These are phyloP conservation scores for Ottelia alismoides DNA, from an alignment of 106 monocot species.

Conservation along the genomic window DNA sequence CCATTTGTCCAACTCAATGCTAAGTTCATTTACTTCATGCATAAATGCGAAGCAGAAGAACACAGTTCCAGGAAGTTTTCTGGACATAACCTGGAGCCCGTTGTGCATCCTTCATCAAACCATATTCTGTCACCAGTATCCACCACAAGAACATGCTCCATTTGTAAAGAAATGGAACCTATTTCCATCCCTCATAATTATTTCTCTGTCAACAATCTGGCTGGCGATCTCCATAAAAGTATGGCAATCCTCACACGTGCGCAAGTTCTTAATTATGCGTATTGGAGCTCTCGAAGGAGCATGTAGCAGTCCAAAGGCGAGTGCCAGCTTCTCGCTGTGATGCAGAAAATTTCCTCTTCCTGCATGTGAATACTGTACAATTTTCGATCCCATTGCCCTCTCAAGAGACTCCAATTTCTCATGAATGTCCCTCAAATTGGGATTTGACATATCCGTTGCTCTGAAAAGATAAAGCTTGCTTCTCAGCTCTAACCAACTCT, in stretches of 20 bases:
- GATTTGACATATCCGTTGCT: conserved; percentile 7
- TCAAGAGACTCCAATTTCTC: conserved; percentile 10
- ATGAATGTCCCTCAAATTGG: conserved; percentile 5
- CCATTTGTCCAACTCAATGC: too few relatives aligned
- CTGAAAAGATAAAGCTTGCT: conserved; percentile 11
- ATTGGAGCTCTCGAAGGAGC: conserved; percentile 7
- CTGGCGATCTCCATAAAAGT: conserved; percentile 14
- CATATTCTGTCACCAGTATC: conserved; percentile 19
- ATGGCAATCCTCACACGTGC: conserved; percentile 24
- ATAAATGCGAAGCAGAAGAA: too few relatives aligned
- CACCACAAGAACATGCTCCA: conserved; percentile 18
- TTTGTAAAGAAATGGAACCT: conserved; percentile 18
- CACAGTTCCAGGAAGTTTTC: too few relatives aligned
- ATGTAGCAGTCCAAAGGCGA: conserved; percentile 21
- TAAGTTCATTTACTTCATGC: too few relatives aligned
- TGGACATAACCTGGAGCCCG: too few relatives aligned
- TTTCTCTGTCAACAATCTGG: conserved; percentile 11
- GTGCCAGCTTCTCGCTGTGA: conserved; percentile 23
- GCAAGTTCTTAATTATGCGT: conserved; percentile 24
- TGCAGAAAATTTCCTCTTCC: neutral
- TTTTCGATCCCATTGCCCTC: neutral
- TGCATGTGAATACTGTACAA: neutral
- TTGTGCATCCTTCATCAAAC: too few relatives aligned
- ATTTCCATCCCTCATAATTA: conserved; percentile 18
- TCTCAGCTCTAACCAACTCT: conserved; percentile 42